phyloP scores from a whole-genome alignment of 2,329 filamentous ascomycete genomes.

The Cordyceps farinosa region DNA sequence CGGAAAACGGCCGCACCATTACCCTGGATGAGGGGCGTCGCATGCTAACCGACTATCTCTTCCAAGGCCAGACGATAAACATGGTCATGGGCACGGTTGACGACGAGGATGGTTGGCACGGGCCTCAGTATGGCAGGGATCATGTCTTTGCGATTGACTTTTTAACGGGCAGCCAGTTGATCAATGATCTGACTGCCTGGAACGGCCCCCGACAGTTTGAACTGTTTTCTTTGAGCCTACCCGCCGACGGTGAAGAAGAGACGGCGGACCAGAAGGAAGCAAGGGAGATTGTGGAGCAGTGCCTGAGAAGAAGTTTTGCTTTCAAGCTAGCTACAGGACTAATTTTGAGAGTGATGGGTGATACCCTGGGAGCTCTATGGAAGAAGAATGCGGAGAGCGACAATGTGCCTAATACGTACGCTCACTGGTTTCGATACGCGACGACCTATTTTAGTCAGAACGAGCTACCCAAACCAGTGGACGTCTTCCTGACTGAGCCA shows the following conservation, averaged over 20 bases:
- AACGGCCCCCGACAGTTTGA: conserved; percentile 46
- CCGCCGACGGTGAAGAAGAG: conserved; percentile 33
- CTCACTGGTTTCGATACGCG: conserved; percentile 50
- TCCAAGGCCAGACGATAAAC: conserved; percentile 51
- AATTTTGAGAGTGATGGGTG: conserved; percentile 45
- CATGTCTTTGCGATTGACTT: conserved; percentile 49
- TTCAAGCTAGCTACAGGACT: conserved; percentile 55
- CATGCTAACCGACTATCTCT: conserved; percentile 54
- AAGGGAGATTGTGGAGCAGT: conserved; percentile 48
- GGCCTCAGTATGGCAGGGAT: conserved; percentile 46
- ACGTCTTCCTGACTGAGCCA: conserved; percentile 34
- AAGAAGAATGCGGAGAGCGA: conserved; percentile 47
- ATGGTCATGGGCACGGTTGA: conserved; percentile 52
- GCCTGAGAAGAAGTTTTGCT: conserved; percentile 47
- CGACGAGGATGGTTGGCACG: conserved; percentile 49
- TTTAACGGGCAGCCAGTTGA: conserved; percentile 48
- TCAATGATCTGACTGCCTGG: conserved; percentile 52
- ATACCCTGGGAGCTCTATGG: conserved; percentile 53
- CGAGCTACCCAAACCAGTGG: conserved; percentile 33
- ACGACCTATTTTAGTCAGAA: conserved; percentile 46
- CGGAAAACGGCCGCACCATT: conserved; percentile 28
- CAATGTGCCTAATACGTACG: conserved; percentile 48
- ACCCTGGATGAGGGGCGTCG: conserved; percentile 37
- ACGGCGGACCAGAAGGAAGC: conserved; percentile 44
- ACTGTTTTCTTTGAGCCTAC: conserved; percentile 39